Base-by-base conservation (phyloP, 208 protist genomes). In the Wallacemonas sp. region DNA sequence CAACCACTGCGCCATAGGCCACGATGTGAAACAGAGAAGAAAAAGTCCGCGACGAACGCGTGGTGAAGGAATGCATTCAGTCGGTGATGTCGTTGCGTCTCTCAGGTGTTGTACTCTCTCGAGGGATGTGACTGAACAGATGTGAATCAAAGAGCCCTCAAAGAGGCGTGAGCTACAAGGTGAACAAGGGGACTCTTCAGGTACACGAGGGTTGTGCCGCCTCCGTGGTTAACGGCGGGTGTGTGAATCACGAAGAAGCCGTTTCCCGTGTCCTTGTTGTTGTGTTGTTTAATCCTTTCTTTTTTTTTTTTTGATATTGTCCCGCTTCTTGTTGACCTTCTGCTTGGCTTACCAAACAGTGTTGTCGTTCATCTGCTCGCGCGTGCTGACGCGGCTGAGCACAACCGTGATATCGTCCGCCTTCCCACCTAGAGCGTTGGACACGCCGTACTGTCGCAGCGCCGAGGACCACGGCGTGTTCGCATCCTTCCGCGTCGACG, bases 361-460 rank as follows among this genome's bases (percentile, higher is more conserved):
- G 58, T 71, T 82, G 34, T 83, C 69, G 61, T 76, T 87, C 59
- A 94, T 66, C 63, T 85, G 76, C 72, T 92, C 85, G 38, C 92
- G 86, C 3, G 82, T 88, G 63, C 76, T 85, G 27, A 97, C 90
- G 33, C 89, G 87, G 60, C 84, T 86, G 19, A 97, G 72, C 15
- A 97, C 66, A 15, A 96, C 69, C 12, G 93, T 97, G 45, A 97
- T 93, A 57, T 97, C 93, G 44, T 97, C 93, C 46, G 76, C 45
- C 81, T 97, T 97, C 19, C 93, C 93, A 34, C 93, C 93, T 66
- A 80, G 83, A 34, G 85, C 86, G 32, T 91, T 73, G 3, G 50
- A 63, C 21, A 78, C 72, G 12, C 89, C 86, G 62, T 90, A 85
- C 63, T 91, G 81, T 0, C 78, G 80, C 66, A 97, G 73, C 87